phyloP scores from a whole-genome alignment of 2,329 filamentous ascomycete genomes.

The Fusarium poae region DNA sequence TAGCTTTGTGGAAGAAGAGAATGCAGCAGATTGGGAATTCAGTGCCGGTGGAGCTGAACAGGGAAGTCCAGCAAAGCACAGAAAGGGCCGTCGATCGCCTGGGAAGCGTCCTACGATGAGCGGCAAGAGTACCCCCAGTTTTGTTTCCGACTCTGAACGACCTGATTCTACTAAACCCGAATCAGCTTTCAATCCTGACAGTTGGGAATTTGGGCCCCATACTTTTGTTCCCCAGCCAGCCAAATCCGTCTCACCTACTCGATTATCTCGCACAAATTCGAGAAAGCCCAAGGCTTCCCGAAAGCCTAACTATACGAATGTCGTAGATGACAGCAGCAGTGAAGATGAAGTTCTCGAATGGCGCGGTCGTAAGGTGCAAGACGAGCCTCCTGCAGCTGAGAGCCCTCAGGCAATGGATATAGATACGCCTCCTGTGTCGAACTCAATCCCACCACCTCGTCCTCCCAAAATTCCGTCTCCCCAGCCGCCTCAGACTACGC shows the following conservation, averaged over 20 bases:
- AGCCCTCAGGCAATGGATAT: conserved; percentile 76
- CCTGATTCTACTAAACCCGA: conserved; percentile 49
- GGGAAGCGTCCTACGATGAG: conserved; percentile 48
- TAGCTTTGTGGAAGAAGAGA: conserved; percentile 66
- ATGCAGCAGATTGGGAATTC: conserved; percentile 62
- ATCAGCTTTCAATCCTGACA: conserved; percentile 62
- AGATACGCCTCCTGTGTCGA: conserved; percentile 62
- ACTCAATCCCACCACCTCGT: conserved; percentile 36
- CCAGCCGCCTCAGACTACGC: conserved; percentile 19
- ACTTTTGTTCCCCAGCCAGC: conserved; percentile 65
- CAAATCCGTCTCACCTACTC: conserved; percentile 60
- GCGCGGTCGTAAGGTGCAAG: conserved; percentile 53
- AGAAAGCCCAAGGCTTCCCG: conserved; percentile 73
- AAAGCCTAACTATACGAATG: conserved; percentile 60
- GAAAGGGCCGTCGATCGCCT: conserved; percentile 59
- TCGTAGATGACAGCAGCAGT: conserved; percentile 63
- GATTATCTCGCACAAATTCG: conserved; percentile 60
- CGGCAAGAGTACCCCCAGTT: conserved; percentile 42
- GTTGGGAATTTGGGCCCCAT: conserved; percentile 69
- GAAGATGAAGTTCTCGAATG: conserved; percentile 57
- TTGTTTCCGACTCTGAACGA: conserved; percentile 40
- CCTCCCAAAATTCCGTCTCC: conserved; percentile 38
- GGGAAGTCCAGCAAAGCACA: conserved; percentile 46
- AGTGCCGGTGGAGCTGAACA: conserved; percentile 61
- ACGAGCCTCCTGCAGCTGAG: conserved; percentile 50